These are phyloP conservation scores for Mrakia frigida DNA, from an alignment of 768 basidiomycete genomes.

Conservation along the genomic window DNA sequence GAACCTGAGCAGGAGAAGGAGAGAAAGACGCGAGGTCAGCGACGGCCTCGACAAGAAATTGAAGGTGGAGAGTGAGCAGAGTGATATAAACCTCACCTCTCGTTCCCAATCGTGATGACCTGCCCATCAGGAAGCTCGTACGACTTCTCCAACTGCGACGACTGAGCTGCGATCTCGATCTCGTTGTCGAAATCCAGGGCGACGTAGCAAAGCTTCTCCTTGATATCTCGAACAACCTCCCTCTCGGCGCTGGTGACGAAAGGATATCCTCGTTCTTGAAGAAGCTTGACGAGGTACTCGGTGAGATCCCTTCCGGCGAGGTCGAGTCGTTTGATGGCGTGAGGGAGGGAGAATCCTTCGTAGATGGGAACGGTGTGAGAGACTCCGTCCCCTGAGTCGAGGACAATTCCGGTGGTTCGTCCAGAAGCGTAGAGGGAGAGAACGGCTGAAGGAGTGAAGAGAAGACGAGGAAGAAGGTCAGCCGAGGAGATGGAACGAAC, in stretches of 20 bases:
- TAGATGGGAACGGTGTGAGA: slow-evolving; percentile 95
- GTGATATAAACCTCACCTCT: slow-evolving; percentile 53
- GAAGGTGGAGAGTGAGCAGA: not conserved
- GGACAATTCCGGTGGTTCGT: slow-evolving; percentile 77
- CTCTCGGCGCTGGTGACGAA: slow-evolving; percentile 91
- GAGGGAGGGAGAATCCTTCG: slow-evolving; percentile 84
- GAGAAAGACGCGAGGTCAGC: not conserved
- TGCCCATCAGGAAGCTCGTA: slow-evolving; percentile 91
- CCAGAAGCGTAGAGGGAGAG: slow-evolving; percentile 53
- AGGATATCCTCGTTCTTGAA: slow-evolving; percentile 84
- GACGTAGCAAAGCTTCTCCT: slow-evolving; percentile 94
- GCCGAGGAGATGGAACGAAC: not conserved
- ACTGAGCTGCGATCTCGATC: slow-evolving; percentile 80
- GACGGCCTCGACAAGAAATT: not conserved
- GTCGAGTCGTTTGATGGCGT: slow-evolving; percentile 87
- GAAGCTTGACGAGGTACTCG: slow-evolving; percentile 65
- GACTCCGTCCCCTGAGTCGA: slow-evolving; percentile 95
- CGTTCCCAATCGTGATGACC: slow-evolving; percentile 90
- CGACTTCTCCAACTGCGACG: slow-evolving; percentile 82
- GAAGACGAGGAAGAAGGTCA: not conserved
- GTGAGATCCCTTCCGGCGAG: slow-evolving; percentile 89
- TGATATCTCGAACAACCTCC: slow-evolving; percentile 94
- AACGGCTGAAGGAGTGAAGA: slow-evolving; percentile 51
- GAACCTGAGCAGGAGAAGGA: slow-evolving; percentile 49
- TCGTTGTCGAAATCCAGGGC: slow-evolving; percentile 92